These are phyloP conservation scores for Aspergillus hiratsukae DNA, from an alignment of 2,329 filamentous ascomycete species.

Conservation along the genomic window DNA sequence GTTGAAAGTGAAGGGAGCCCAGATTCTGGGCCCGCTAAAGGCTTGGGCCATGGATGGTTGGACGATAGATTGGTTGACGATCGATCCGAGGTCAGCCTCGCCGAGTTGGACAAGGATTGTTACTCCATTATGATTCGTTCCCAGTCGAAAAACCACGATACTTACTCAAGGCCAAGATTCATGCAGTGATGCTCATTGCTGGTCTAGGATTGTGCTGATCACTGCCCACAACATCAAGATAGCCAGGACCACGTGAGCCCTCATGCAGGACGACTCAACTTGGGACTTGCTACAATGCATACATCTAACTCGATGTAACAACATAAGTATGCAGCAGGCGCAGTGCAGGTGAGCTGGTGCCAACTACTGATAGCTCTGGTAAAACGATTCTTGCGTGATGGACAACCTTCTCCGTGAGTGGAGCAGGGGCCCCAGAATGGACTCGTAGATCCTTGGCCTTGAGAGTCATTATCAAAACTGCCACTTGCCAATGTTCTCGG, in stretches of 20 bases:
- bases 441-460: not conserved
- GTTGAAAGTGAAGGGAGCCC: not conserved
- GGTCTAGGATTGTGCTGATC: not conserved
- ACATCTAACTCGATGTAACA: not conserved
- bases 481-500: not conserved
- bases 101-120: not conserved
- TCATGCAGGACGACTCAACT: not conserved
- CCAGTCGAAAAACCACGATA: not conserved
- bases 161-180: not conserved
- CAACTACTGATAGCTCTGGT: not conserved
- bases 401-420: not conserved
- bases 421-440: not conserved
- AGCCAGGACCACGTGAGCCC: not conserved
- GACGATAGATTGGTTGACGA: not conserved
- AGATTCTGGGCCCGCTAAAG: constrained; percentile 7
- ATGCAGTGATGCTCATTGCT: not conserved
- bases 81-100: not conserved
- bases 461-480: not conserved
- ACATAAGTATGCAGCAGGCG: not conserved
- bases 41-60: constrained; percentile 4
- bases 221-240: not conserved
- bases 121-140: not conserved
- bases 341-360: not conserved
- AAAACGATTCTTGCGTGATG: not conserved
- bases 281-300: not conserved